A percentile compares a stretch with the other conserved stretches of the same genome.
Conservation (phyloP, 2,329 filamentous ascomycete genomes). For the Aspergillus fructus region DNA sequence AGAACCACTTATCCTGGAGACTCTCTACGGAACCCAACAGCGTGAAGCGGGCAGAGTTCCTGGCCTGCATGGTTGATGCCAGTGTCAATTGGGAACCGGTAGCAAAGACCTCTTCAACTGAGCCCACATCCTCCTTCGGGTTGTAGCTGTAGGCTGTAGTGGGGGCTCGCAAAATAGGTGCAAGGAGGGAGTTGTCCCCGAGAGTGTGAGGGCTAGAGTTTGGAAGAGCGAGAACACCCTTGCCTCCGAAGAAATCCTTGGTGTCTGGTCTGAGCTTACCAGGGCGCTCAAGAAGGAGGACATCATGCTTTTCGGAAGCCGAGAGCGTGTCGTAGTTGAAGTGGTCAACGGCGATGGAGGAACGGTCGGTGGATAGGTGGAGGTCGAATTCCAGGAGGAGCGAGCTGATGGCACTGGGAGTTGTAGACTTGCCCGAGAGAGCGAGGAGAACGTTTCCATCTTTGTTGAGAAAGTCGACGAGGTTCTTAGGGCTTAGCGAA, state of each 20-base stretch:
- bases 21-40: conserved; percentile 84
- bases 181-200: conserved; percentile 73
- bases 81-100: conserved; percentile 80
- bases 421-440: conserved; percentile 69
- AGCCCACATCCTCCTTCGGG: conserved; percentile 75
- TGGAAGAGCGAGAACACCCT: conserved; percentile 75
- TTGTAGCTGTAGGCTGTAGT: conserved; percentile 90
- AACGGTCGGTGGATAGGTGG: conserved; percentile 79
- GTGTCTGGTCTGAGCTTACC: conserved; percentile 64
- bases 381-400: conserved; percentile 88
- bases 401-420: conserved; percentile 71
- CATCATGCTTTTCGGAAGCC: conserved; percentile 81
- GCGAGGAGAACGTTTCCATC: conserved; percentile 88
- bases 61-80: conserved; percentile 82
- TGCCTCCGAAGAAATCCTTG: conserved; percentile 73
- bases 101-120: conserved; percentile 79
- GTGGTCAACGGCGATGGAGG: conserved; percentile 85
- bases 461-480: conserved; percentile 88
- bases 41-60: conserved; percentile 87
- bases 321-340: conserved; percentile 84
- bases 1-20: conserved; percentile 86
- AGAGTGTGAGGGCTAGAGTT: conserved; percentile 77
- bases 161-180: conserved; percentile 79
- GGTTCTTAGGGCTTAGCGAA: conserved; percentile 76
- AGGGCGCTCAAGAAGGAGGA: conserved; percentile 74